Evolutionary conservation across 805 yeast species (phyloP).

Genomic region (Saccharomycodes ludwigii): DNA sequence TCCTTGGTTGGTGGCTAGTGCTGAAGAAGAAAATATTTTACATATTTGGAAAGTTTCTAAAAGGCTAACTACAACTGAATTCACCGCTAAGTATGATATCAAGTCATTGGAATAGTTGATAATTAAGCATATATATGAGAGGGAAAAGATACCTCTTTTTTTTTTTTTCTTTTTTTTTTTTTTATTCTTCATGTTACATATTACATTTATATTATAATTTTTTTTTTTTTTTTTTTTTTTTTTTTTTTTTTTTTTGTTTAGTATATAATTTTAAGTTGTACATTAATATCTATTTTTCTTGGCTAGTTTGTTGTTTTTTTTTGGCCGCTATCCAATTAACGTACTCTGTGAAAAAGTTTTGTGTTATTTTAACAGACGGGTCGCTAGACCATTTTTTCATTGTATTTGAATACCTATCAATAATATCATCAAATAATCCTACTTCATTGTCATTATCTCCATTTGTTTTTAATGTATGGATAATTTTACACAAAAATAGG

Average conservation of each 20-base stretch:
- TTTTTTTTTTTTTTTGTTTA: not conserved
- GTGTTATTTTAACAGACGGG: slow-evolving; percentile 33
- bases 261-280: slow-evolving; percentile 1
- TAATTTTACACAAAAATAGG: slow-evolving; percentile 45
- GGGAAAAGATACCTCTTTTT: not conserved
- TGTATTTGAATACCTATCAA: slow-evolving; percentile 43
- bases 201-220: not conserved
- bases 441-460: slow-evolving; percentile 21
- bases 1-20: slow-evolving; percentile 66
- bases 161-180: not conserved
- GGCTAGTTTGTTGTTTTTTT: slow-evolving; percentile 14
- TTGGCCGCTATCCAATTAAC: slow-evolving; percentile 66
- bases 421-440: slow-evolving; percentile 33
- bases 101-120: slow-evolving; percentile 10
- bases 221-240: not conserved
- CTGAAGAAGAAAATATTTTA: slow-evolving; percentile 32
- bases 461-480: slow-evolving; percentile 24
- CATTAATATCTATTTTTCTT: slow-evolving; percentile 2
- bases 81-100: slow-evolving; percentile 6
- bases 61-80: slow-evolving; percentile 18
- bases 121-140: not conserved
- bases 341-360: slow-evolving; percentile 59
- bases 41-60: slow-evolving; percentile 33
- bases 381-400: slow-evolving; percentile 50
- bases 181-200: not conserved